Conservation (phyloP, 495 filamentous ascomycete species). For the Cenococcum geophilum region DNA sequence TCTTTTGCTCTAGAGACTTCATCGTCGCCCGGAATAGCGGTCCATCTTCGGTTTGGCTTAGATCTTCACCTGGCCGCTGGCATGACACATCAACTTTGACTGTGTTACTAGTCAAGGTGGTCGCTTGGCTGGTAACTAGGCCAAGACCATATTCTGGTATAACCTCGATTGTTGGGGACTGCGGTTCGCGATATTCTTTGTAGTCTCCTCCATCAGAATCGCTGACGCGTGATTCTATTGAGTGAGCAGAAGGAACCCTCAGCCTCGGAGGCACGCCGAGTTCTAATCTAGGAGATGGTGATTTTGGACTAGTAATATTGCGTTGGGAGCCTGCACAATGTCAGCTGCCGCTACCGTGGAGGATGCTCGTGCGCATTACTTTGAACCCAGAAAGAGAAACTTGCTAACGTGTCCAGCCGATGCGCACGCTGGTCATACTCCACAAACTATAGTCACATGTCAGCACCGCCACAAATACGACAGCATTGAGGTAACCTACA, state of each 20-base stretch:
- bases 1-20: slow-evolving; percentile 94
- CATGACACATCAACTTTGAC: slow-evolving; percentile 84
- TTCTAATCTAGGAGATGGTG: slow-evolving; percentile 59
- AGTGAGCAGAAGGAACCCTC: slow-evolving; percentile 75
- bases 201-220: slow-evolving; percentile 54
- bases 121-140: slow-evolving; percentile 36
- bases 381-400: slow-evolving; percentile 91
- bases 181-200: slow-evolving; percentile 45
- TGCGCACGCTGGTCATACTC: slow-evolving; percentile 95
- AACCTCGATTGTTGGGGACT: slow-evolving; percentile 56
- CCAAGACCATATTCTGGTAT: slow-evolving; percentile 44
- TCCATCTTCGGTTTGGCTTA: slow-evolving; percentile 82
- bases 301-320: slow-evolving; percentile 33
- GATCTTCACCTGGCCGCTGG: slow-evolving; percentile 79
- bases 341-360: background rate
- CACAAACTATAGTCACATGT: slow-evolving; percentile 55
- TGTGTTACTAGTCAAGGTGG: slow-evolving; percentile 46
- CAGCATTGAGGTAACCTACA: slow-evolving; percentile 39
- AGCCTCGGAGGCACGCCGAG: slow-evolving; percentile 67
- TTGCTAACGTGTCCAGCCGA: slow-evolving; percentile 76
- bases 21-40: slow-evolving; percentile 95
- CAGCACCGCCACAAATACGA: slow-evolving; percentile 8
- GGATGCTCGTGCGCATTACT: slow-evolving; percentile 45
- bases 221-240: slow-evolving; percentile 69
- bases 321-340: slow-evolving; percentile 32